Evolutionary conservation across 106 monocot genomes (phyloP), one percentile per base, ranked within the genome.

Genomic region (Acorus calamus): DNA sequence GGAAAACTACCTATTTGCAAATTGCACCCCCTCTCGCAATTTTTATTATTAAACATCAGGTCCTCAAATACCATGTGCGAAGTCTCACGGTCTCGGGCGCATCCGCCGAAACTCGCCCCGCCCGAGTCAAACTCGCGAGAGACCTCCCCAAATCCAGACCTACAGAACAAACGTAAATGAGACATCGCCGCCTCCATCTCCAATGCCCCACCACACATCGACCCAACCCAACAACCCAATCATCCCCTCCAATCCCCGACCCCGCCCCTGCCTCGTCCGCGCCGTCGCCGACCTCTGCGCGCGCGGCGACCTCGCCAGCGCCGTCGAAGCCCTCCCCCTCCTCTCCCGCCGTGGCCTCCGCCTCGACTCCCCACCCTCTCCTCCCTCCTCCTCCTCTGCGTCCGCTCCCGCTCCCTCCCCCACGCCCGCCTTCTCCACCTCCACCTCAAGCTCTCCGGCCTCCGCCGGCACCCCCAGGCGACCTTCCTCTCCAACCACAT

Each of bases 401-500:
- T 86, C 63, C 66, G 61, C 63, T 52, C 62, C 5, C 8, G 73
- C 55, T 41, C 70, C 42, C 73, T 75, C 66, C 10, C 59, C 41
- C 53, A 78, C 51, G 78, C 84, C 63, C 60, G 78, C 11, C 73
- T 63, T 43, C 55, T 81, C 53, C 58, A 75, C 47, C 76, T 68
- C 63, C 83, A 77, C 71, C 68, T 89, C 49, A 78, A 56, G 63
- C 61, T 75, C 64, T 57, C 76, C 10, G 71, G 75, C 7, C 57
- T 80, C 49, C 28, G 28, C 28, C 28, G 28, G 28, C 28, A 28
- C 28, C 28, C 28, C 28, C 28, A 28, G 28, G 28, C 28, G 28
- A 68, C 77, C 50, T 14, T 62, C 42, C 85, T 88, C 60, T 70
- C 85, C 53, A 80, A 85, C 49, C 78, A 77, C 14, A 46, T 94